Evolutionary conservation across 257 asterid genomes (phyloP), one percentile per base, ranked within the genome.

Genomic region (Solanum pennellii): DNA sequence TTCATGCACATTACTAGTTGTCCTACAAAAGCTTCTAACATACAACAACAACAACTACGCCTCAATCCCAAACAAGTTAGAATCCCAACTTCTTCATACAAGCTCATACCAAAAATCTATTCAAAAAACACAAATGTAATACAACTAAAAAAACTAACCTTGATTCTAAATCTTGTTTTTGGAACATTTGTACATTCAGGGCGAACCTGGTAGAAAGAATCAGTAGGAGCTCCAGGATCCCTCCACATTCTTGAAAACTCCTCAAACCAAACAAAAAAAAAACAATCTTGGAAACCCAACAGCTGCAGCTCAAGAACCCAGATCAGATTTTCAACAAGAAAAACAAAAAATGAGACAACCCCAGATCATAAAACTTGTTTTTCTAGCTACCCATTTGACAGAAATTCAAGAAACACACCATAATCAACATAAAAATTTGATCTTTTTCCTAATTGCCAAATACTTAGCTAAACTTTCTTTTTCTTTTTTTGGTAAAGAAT

Each of bases 161-260:
- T 97, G 94, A 97, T 94, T 88, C 98, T 92, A 84, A 97, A 97
- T 93, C 94, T 97, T 95, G 98, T 94, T 87, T 93, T 87, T 7
- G 98, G 97, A 76, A 94, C 97, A 92, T 95, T 96, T 9, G 92
- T 86, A 87, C 95, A 97, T 87, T 97, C 98, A 49, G 98, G 92
- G 25, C 98, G 94, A 75, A 94, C 95, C 92, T 93, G 92, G 89
- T 97, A 97, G 88, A 91, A 95, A 16, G 98, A 92, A 92, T 97
- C 98, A 83, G 96, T 96, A 60, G 99, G 92, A 80, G 97, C 91
- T 85, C 99, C 98, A 25, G 88, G 89, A 82, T 88, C 95, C 92
- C 93, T 92, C 99, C 99, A 95, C 96, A 97, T 95, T 49, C 76
- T 90, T 89, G 52, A 71, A 75, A 83, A 88, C 23, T 41, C 21